These are phyloP conservation scores for Volvox carteri DNA, from an alignment of 163 green algal genomes.

Conservation along the genomic window DNA sequence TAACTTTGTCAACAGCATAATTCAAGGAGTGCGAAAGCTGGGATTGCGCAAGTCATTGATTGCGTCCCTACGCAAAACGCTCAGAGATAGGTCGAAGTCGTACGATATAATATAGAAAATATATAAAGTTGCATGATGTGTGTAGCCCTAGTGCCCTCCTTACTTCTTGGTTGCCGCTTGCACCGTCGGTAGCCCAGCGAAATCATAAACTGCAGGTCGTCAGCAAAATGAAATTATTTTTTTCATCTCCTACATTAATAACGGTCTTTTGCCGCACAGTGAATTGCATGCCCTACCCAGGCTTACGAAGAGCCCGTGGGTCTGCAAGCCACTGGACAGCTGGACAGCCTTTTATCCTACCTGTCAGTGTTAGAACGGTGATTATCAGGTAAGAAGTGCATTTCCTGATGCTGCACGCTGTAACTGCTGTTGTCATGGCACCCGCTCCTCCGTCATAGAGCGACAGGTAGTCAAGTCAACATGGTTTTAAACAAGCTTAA, in stretches of 20 bases:
- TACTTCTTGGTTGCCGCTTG: constrained; percentile 4
- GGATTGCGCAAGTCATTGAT: too few relatives aligned
- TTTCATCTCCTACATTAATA: too few relatives aligned
- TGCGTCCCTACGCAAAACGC: too few relatives aligned
- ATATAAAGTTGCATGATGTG: too few relatives aligned
- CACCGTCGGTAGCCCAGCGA: not conserved
- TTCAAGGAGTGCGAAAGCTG: too few relatives aligned
- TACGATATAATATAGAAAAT: too few relatives aligned
- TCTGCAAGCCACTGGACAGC: not conserved
- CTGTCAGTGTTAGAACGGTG: not conserved
- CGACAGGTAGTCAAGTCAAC: not conserved
- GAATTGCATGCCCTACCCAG: too few relatives aligned
- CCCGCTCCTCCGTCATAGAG: not conserved
- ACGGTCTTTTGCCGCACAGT: too few relatives aligned
- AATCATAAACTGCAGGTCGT: not conserved
- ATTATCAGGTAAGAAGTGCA: not conserved
- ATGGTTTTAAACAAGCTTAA: not conserved
- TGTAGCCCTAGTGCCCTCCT: too few relatives aligned
- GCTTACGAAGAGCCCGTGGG: too few relatives aligned
- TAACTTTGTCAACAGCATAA: too few relatives aligned
- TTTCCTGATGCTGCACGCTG: not conserved
- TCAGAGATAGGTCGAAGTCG: too few relatives aligned
- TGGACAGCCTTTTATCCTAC: not conserved
- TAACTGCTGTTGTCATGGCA: not conserved
- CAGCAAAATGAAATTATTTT: not conserved